Percentiles rank a stretch among this genome's conserved stretches.
Conservation (phyloP, 352 stramenopile species). For the Phytophthora megakarya region DNA sequence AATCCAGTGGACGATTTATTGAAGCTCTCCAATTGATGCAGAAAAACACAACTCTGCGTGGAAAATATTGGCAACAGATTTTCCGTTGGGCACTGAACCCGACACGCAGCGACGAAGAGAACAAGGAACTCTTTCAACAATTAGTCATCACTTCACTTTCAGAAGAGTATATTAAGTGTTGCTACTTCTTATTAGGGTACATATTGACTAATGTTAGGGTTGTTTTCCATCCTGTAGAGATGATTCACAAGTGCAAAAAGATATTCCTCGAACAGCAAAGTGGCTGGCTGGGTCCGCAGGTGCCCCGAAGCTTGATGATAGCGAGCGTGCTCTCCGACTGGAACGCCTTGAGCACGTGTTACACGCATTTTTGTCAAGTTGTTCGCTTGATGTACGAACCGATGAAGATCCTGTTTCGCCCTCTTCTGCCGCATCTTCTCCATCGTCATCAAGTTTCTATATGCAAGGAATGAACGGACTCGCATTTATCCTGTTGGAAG, state of each 20-base stretch:
- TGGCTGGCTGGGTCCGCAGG: constrained; percentile 70
- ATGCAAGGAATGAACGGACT: constrained; percentile 90
- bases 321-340: constrained; percentile 39
- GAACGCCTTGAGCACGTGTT: constrained; percentile 53
- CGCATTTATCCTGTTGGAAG: constrained; percentile 74
- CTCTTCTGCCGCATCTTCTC: constrained; percentile 26
- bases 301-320: constrained; percentile 50
- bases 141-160: constrained; percentile 39
- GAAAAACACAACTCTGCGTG: constrained; percentile 50
- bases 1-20: constrained; percentile 64
- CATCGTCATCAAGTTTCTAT: constrained; percentile 57
- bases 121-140: constrained; percentile 18
- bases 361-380: constrained; percentile 73
- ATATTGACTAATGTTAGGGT: constrained; percentile 5
- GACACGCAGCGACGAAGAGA: constrained; percentile 16
- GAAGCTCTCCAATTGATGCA: constrained; percentile 79
- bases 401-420: constrained; percentile 35
- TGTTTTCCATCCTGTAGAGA: constrained; percentile 42
- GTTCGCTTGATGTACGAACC: constrained; percentile 51
- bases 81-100: constrained; percentile 64
- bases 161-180: constrained; percentile 47
- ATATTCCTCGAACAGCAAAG: constrained; percentile 78
- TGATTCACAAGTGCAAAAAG: constrained; percentile 74
- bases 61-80: constrained; percentile 67
- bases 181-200: neutral